phyloP scores from a whole-genome alignment of 2,329 filamentous ascomycete genomes.

The Niveomyces coronatus region DNA sequence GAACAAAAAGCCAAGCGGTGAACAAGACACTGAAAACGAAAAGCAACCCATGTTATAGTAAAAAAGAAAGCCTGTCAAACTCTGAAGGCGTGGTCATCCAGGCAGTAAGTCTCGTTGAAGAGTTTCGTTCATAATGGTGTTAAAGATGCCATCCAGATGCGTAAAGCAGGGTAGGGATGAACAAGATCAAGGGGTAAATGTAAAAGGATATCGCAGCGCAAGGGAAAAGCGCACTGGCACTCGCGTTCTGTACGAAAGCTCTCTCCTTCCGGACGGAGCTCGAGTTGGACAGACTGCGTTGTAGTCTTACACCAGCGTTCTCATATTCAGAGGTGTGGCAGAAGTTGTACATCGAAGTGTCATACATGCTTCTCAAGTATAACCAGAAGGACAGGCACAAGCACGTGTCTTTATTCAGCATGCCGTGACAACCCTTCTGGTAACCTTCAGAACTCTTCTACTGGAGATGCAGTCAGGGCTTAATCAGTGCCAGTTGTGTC shows the following conservation, averaged over 20 bases:
- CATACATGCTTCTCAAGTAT: conserved; percentile 3
- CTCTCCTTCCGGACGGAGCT: neutral
- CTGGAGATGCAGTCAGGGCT: conserved; percentile 9
- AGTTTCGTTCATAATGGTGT: conserved; percentile 5
- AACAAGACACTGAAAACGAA: conserved; percentile 10
- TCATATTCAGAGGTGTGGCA: too few species aligned
- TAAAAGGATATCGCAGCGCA: neutral
- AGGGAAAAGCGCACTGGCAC: neutral
- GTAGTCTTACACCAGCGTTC: conserved; percentile 3
- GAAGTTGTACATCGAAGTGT: conserved; percentile 1
- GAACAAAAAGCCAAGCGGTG: conserved; percentile 5
- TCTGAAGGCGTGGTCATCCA: conserved; percentile 6
- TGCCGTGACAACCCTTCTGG: conserved; percentile 7
- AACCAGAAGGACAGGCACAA: conserved; percentile 3
- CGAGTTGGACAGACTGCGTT: neutral
- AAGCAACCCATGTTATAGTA: conserved; percentile 2
- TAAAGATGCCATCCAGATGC: conserved; percentile 8
- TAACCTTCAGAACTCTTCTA: conserved; percentile 7
- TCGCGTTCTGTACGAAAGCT: neutral
- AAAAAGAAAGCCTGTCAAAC: neutral
- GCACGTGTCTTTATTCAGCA: conserved; percentile 11
- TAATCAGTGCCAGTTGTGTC: conserved; percentile 32
- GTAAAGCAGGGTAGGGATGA: neutral
- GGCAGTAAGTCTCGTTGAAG: conserved; percentile 8
- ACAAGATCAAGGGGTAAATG: neutral